Conservation (phyloP, 768 basidiomycete species). For the Boletus rex-veris region DNA sequence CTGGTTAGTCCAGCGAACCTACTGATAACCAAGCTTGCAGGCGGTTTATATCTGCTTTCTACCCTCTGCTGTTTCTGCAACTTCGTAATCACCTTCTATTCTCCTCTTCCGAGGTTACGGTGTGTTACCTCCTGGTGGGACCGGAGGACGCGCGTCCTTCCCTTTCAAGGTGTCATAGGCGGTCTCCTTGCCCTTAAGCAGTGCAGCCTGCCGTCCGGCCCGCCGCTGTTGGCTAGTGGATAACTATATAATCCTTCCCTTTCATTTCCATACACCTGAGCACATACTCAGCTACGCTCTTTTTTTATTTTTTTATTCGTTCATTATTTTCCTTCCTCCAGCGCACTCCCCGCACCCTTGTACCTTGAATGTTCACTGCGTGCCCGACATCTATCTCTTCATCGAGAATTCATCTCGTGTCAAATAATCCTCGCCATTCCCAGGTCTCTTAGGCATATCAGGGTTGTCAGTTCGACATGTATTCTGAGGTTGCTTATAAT, state of each 20-base stretch:
- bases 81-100: background rate
- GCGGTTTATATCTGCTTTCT: background rate
- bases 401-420: background rate
- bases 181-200: background rate
- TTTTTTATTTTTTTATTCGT: background rate
- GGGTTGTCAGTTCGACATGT: conserved; percentile 2
- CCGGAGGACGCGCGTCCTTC: background rate
- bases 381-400: background rate
- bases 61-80: background rate
- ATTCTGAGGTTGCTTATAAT: background rate
- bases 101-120: background rate
- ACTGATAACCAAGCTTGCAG: background rate
- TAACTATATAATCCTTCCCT: background rate
- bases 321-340: background rate
- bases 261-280: background rate
- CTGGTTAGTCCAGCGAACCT: background rate
- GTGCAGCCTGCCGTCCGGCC: background rate
- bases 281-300: too few relatives aligned
- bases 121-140: background rate
- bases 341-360: background rate
- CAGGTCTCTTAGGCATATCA: background rate
- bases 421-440: too few relatives aligned
- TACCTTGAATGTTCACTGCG: background rate
- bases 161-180: background rate
- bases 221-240: background rate